Evolutionary conservation across 1,284 basidiomycete species (phyloP).

Genomic region (Trametes sp.): DNA sequence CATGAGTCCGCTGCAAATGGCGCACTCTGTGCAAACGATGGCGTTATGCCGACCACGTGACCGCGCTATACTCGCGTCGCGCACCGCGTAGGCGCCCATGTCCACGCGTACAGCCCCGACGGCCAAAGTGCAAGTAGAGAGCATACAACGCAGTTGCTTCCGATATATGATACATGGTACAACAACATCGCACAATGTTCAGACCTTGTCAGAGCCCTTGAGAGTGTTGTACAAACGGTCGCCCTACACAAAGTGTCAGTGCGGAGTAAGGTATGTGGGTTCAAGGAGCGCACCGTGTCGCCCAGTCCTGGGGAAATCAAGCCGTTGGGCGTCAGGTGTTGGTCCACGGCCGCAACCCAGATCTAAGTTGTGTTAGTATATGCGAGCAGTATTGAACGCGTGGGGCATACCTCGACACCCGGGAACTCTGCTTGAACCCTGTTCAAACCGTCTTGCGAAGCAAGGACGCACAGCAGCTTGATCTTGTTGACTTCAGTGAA

Average conservation of each 20-base stretch:
- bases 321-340: constrained; percentile 74
- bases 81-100: constrained; percentile 14
- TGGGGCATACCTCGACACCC: constrained; percentile 73
- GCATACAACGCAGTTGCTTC: neutral
- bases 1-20: constrained; percentile 16
- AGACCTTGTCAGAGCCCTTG: constrained; percentile 33
- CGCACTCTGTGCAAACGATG: constrained; percentile 32
- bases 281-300: constrained; percentile 64
- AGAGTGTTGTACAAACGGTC: constrained; percentile 47
- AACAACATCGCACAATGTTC: neutral
- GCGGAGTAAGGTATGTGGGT: neutral
- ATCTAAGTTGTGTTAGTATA: constrained; percentile 56
- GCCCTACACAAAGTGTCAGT: constrained; percentile 34
- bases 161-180: constrained; percentile 4
- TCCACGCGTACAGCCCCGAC: neutral
- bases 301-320: constrained; percentile 89
- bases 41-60: constrained; percentile 32
- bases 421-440: constrained; percentile 76
- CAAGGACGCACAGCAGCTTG: constrained; percentile 87
- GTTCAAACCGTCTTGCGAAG: constrained; percentile 77
- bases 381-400: neutral
- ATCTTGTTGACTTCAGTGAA: constrained; percentile 67
- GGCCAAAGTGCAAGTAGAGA: neutral
- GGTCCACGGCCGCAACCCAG: constrained; percentile 85
- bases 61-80: constrained; percentile 26